Evolutionary conservation across 2,329 filamentous ascomycete genomes (phyloP), one percentile per base, ranked within the genome.

Genomic region (Fusarium sp.): DNA sequence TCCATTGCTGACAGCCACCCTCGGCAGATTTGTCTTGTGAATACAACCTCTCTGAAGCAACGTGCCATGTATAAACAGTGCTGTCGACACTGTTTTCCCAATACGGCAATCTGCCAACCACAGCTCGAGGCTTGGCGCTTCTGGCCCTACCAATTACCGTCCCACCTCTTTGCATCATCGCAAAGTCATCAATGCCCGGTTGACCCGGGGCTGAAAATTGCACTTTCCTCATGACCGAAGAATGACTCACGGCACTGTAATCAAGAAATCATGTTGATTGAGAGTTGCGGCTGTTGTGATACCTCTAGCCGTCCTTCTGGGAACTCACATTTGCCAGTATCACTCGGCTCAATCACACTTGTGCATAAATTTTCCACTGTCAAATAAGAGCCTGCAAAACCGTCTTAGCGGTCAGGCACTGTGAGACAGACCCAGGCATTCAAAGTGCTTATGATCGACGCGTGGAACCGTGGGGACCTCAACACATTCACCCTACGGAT

Each of bases 81-180:
- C n/a, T 15, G 4, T 2, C 6, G 2, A 9, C 54, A 65, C 66
- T 65, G 43, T 60, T 22, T 68, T 65, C 66, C 66, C 32, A 27
- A 59, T 65, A 20, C 9, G 54, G 66, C 6, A 65, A 59, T 43
- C 35, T 60, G 11, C 37, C 35, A 17, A 27, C 15, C n/a, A 17
- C 40, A 11, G n/a, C 20, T 17, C 38, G 25, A 57, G 37, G 40
- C 52, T 63, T 63, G 22, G 60, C 43, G 33, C 22, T 17, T 14
- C n/a, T 6, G 9, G 11, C 17, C 27, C 27, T 62, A 27, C 22
- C 43, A 52, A 52, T 62, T 30, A 35, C 59, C 32, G 14, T 30
- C 59, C 59, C 30, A 30, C 59, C 15, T 62, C 45, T 30, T 45
- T 32, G 60, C 45, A 38, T 63, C 45, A 63, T 63, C 20, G 22